Conservation (phyloP, 768 basidiomycete species). For the Boletus edulis region DNA sequence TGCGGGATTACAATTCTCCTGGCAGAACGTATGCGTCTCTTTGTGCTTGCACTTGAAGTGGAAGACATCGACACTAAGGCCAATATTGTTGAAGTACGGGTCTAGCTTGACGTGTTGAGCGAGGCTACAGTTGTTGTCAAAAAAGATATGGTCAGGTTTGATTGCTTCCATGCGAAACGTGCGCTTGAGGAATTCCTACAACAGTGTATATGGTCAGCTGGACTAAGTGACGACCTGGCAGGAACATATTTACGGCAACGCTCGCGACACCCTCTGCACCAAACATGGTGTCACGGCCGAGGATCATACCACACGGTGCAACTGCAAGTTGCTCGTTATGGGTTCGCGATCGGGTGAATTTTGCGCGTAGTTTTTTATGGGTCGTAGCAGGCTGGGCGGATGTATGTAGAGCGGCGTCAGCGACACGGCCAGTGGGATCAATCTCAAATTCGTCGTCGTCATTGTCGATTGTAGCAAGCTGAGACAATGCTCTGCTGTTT, state of each 20-base stretch:
- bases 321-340: conserved; percentile 7
- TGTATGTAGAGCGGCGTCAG: no score
- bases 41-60: not conserved
- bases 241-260: not conserved
- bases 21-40: no score
- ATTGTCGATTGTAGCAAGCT: no score
- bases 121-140: conserved; percentile 10
- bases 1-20: no score
- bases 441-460: no score
- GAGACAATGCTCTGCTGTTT: not conserved
- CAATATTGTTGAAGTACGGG: conserved; percentile 15
- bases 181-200: conserved; percentile 6
- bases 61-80: conserved; percentile 36
- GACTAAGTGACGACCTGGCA: no score
- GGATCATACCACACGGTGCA: not conserved
- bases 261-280: conserved; percentile 3
- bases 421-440: no score
- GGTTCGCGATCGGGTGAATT: not conserved
- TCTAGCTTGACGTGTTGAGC: not conserved
- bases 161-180: not conserved
- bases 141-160: conserved; percentile 3
- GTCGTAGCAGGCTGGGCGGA: no score
- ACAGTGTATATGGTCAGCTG: no score
- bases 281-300: not conserved
- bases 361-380: not conserved